A percentile compares a stretch with the other conserved stretches of the same genome.
Evolutionary conservation across 805 yeast species (phyloP).

Genomic region (Candida michaelii): DNA sequence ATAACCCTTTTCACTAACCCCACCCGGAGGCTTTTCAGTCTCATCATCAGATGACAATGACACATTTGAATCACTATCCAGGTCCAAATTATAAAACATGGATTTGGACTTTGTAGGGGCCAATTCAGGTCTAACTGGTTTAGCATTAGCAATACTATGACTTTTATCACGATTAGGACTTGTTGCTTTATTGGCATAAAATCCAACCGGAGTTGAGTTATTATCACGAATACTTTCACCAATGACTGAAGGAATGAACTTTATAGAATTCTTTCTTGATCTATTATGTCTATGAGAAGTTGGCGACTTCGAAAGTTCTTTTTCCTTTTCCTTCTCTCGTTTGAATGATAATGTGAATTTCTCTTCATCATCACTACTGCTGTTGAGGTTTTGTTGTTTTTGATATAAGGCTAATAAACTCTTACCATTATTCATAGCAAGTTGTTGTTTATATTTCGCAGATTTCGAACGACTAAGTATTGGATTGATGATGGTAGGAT

Average conservation of each 20-base stretch:
- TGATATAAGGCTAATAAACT: slow-evolving; percentile 16
- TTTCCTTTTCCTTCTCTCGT: slow-evolving; percentile 2
- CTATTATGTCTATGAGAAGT: slow-evolving; percentile 7
- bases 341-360: slow-evolving; percentile 16
- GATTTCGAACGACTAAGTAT: slow-evolving; percentile 26
- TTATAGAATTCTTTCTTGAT: slow-evolving; percentile 28
- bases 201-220: slow-evolving; percentile 15
- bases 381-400: slow-evolving; percentile 7
- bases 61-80: slow-evolving; percentile 16
- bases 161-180: neutral
- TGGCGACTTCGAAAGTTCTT: neutral
- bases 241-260: slow-evolving; percentile 30
- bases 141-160: slow-evolving; percentile 1
- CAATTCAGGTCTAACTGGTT: slow-evolving; percentile 4
- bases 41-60: slow-evolving; percentile 18
- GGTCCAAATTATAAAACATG: slow-evolving; percentile 32
- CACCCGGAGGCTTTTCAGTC: slow-evolving; percentile 27
- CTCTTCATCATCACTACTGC: slow-evolving; percentile 11
- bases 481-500: slow-evolving; percentile 6
- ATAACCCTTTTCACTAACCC: slow-evolving; percentile 17
- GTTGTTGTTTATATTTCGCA: slow-evolving; percentile 15
- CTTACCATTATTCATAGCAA: slow-evolving; percentile 15
- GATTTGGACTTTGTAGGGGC: slow-evolving; percentile 13
- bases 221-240: slow-evolving; percentile 11
- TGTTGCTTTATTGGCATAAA: slow-evolving; percentile 1